These are phyloP conservation scores for Ulota crispa DNA, from an alignment of 225 moss, liverwort and hornwort genomes.

Conservation along the genomic window DNA sequence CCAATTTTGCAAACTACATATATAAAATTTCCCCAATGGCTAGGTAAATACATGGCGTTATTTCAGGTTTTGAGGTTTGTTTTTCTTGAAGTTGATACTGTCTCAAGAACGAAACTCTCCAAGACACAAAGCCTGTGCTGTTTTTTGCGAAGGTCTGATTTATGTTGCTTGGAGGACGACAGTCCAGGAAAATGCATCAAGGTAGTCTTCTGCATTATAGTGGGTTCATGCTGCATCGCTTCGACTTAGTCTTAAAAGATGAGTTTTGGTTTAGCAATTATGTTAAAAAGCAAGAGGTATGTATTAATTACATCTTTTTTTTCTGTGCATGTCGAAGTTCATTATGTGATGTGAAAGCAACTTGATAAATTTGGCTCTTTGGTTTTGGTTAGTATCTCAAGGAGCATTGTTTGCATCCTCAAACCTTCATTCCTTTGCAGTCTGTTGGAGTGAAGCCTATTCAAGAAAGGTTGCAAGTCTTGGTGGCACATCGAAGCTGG, in stretches of 20 bases:
- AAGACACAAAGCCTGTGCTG: background rate
- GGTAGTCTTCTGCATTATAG: slow-evolving; percentile 33
- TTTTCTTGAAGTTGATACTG: background rate
- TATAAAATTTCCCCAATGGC: background rate
- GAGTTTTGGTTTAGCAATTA: background rate
- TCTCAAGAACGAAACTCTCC: background rate
- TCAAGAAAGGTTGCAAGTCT: slow-evolving; percentile 80
- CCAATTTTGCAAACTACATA: background rate
- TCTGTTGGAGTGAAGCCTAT: slow-evolving; percentile 73
- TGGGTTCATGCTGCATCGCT: background rate
- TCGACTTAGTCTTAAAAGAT: background rate
- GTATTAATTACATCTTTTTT: background rate
- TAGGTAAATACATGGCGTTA: background rate
- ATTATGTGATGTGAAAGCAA: slow-evolving; percentile 8
- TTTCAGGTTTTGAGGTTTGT: background rate
- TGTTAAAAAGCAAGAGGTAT: background rate
- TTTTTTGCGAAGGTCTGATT: background rate
- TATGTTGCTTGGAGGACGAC: slow-evolving; percentile 61
- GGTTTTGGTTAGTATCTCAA: slow-evolving; percentile 71
- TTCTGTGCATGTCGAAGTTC: background rate
- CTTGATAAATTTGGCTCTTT: background rate
- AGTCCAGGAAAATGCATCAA: slow-evolving; percentile 88
- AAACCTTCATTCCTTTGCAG: slow-evolving; percentile 84
- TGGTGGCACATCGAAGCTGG: slow-evolving; percentile 85
- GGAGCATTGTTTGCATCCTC: slow-evolving; percentile 84